Percentiles rank a stretch among this genome's conserved stretches.
Conservation (phyloP, 768 basidiomycete genomes). For the Candolleomyces aberdarensis region DNA sequence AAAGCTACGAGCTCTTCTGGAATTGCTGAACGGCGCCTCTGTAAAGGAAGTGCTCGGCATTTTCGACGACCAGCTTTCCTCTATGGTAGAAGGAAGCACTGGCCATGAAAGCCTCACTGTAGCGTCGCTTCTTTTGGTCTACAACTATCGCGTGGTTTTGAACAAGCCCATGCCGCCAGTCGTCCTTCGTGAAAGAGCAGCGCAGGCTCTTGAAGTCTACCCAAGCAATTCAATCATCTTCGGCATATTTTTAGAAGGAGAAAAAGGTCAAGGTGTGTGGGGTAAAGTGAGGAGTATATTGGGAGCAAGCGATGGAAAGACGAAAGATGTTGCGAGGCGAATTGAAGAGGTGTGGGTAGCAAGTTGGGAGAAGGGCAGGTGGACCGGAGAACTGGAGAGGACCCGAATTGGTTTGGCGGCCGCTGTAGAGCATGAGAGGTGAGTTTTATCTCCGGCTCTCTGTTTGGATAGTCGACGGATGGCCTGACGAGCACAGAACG, state of each 20-base stretch:
- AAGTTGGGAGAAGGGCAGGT: slow-evolving; percentile 73
- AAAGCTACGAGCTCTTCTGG: slow-evolving; percentile 61
- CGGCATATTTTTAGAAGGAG: slow-evolving; percentile 71
- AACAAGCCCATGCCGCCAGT: slow-evolving; percentile 56
- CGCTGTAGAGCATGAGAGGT: slow-evolving; percentile 71
- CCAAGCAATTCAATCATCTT: slow-evolving; percentile 71
- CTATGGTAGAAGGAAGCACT: slow-evolving; percentile 19
- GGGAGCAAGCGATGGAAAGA: slow-evolving; percentile 43
- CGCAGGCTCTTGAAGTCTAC: slow-evolving; percentile 52
- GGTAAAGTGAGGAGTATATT: slow-evolving; percentile 60
- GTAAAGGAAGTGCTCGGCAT: slow-evolving; percentile 36
- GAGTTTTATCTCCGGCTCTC: slow-evolving; percentile 17
- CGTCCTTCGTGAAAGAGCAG: slow-evolving; percentile 54
- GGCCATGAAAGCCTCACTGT: slow-evolving; percentile 56
- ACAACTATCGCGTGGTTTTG: slow-evolving; percentile 53
- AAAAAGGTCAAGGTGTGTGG: slow-evolving; percentile 79
- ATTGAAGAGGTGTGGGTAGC: slow-evolving; percentile 74
- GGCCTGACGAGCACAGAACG: slow-evolving; percentile 43
- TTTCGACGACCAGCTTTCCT: slow-evolving; percentile 34
- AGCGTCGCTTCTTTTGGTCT: slow-evolving; percentile 55
- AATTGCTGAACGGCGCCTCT: slow-evolving; percentile 50
- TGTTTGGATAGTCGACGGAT: neutral
- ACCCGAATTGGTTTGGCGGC: slow-evolving; percentile 58
- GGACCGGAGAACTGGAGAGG: slow-evolving; percentile 69
- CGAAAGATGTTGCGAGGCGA: slow-evolving; percentile 58